These are phyloP conservation scores for Curvularia spicifera DNA, from an alignment of 2,329 filamentous ascomycete genomes.

Conservation along the genomic window DNA sequence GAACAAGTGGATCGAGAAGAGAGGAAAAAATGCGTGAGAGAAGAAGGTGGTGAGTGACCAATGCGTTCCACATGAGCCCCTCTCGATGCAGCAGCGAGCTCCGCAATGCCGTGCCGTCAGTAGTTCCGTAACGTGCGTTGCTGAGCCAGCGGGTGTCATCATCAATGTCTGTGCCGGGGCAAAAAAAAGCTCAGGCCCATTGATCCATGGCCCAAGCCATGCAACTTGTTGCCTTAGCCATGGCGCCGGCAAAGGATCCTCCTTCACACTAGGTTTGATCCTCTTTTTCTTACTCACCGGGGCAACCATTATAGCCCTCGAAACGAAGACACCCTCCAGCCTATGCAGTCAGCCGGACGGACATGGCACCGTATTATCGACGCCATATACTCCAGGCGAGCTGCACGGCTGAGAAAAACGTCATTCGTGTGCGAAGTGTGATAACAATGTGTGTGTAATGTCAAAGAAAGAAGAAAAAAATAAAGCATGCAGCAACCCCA, in stretches of 20 bases:
- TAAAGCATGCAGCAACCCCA: slow-evolving; percentile 3
- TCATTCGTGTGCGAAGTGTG: neutral
- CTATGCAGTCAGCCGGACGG: neutral
- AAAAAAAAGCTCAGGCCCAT: slow-evolving; percentile 10
- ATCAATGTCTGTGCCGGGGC: slow-evolving; percentile 22
- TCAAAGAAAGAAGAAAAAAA: neutral
- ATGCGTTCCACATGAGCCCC: slow-evolving; percentile 26
- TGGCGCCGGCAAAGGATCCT: neutral
- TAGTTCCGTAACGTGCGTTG: slow-evolving; percentile 33
- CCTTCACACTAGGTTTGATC: neutral
- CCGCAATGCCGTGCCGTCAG: slow-evolving; percentile 30
- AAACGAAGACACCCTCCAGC: too few relatives aligned
- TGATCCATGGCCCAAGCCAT: slow-evolving; percentile 20
- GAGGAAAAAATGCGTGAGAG: slow-evolving; percentile 19
- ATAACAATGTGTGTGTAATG: too few relatives aligned
- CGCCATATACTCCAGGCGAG: neutral
- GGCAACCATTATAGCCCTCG: neutral
- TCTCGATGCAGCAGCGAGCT: slow-evolving; percentile 29
- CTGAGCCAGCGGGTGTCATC: slow-evolving; percentile 36
- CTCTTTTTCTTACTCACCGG: neutral
- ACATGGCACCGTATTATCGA: neutral
- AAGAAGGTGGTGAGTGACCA: slow-evolving; percentile 13
- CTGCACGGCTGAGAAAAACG: neutral
- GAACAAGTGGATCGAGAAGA: slow-evolving; percentile 7
- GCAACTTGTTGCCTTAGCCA: slow-evolving; percentile 3